Conservation (phyloP, 805 yeast species). For the Kuraishia piskuri region DNA sequence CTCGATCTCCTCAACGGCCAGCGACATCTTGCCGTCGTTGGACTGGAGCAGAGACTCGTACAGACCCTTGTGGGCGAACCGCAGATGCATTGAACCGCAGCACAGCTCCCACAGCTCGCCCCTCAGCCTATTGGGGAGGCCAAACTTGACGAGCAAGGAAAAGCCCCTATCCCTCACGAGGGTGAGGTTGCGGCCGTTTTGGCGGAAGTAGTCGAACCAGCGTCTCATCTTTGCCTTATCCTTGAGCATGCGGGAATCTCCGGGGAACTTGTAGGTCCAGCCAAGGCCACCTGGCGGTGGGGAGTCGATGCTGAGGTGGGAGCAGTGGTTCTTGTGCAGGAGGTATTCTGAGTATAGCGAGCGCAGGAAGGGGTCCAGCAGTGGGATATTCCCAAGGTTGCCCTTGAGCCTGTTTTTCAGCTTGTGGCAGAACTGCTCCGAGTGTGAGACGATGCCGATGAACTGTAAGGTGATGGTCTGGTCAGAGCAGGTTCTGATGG, state of each 20-base stretch:
- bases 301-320: constrained; percentile 30
- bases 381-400: constrained; percentile 54
- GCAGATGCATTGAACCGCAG: constrained; percentile 73
- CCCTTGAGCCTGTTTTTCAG: constrained; percentile 53
- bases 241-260: constrained; percentile 65
- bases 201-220: constrained; percentile 87
- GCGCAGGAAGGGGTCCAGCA: constrained; percentile 54
- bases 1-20: constrained; percentile 93
- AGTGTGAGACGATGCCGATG: constrained; percentile 68
- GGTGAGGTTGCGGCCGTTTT: constrained; percentile 79
- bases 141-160: constrained; percentile 78
- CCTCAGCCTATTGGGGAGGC: constrained; percentile 87
- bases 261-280: constrained; percentile 77
- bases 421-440: constrained; percentile 71
- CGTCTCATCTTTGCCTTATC: constrained; percentile 82
- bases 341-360: constrained; percentile 82
- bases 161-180: constrained; percentile 68
- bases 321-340: constrained; percentile 47
- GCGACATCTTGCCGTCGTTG: constrained; percentile 55
- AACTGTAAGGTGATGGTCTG: constrained; percentile 59
- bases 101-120: constrained; percentile 96
- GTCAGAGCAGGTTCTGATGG: constrained; percentile 61
- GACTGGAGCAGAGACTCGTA: constrained; percentile 52
- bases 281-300: constrained; percentile 87
- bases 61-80: constrained; percentile 53